Percentiles rank a stretch among this genome's conserved stretches.
Evolutionary conservation across 768 basidiomycete species (phyloP).

Genomic region (Hydnum rufescens): DNA sequence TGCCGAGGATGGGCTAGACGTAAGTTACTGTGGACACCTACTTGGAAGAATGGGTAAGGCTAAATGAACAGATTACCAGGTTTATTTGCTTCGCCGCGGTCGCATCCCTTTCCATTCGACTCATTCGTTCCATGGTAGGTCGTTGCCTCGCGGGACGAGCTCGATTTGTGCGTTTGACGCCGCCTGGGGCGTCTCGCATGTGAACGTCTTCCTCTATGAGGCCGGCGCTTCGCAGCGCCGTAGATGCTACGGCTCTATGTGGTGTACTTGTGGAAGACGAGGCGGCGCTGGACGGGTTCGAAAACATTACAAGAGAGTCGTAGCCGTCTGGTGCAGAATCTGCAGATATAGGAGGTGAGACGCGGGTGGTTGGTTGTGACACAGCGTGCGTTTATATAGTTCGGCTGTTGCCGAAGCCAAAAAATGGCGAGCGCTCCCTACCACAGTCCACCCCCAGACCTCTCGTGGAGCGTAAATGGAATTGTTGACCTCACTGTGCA

Average conservation of each 20-base stretch:
- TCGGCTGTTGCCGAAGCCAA: neutral
- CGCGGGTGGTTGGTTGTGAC: neutral
- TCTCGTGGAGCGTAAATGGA: conserved; percentile 12
- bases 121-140: neutral
- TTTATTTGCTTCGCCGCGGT: neutral
- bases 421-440: neutral
- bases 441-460: neutral
- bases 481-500: conserved; percentile 34
- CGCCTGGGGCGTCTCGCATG: neutral
- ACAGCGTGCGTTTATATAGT: neutral
- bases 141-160: neutral
- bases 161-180: neutral
- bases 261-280: neutral
- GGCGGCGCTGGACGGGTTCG: neutral
- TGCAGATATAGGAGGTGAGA: too few species aligned
- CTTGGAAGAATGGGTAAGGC: neutral
- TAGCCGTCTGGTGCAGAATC: too few species aligned
- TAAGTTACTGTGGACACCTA: too few species aligned
- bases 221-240: neutral
- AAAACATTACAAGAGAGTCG: too few species aligned
- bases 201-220: neutral
- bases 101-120: neutral
- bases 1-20: too few species aligned
- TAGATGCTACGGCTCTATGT: neutral
- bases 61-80: neutral